A percentile compares a stretch with the other conserved stretches of the same genome.
Conservation (phyloP, 331 rosid species). For the Dryas integrifolia region DNA sequence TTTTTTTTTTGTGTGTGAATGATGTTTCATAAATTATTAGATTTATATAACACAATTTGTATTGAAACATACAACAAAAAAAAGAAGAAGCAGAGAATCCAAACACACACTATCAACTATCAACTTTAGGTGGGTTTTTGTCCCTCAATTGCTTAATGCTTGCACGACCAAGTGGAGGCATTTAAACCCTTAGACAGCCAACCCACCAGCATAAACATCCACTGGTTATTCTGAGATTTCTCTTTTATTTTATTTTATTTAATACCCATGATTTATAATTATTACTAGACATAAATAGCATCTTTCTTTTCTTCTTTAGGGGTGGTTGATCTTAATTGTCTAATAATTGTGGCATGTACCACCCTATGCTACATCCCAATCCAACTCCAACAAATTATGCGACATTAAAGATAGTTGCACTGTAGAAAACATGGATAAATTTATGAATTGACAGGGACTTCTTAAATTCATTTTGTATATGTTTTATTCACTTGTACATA, state of each 20-base stretch:
- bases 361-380: neutral
- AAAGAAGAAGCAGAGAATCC: too few relatives aligned
- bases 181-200: conserved; percentile 14
- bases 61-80: too few relatives aligned
- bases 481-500: too few relatives aligned
- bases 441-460: conserved; percentile 15
- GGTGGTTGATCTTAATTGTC: conserved; percentile 5
- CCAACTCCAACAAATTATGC: conserved; percentile 24
- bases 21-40: too few relatives aligned
- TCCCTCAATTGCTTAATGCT: conserved; percentile 18
- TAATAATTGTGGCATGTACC: neutral
- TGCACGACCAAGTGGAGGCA: conserved; percentile 26
- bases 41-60: too few relatives aligned
- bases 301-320: neutral
- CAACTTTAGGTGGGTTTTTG: conserved; percentile 13
- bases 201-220: conserved; percentile 29
- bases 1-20: too few relatives aligned
- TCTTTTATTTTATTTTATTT: neutral
- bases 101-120: neutral
- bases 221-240: conserved; percentile 17
- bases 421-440: neutral
- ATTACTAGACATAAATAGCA: neutral
- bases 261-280: neutral
- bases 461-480: neutral
- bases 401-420: conserved; percentile 30